phyloP scores from a whole-genome alignment of 2,329 filamentous ascomycete genomes.

The Aspergillus sp. region DNA sequence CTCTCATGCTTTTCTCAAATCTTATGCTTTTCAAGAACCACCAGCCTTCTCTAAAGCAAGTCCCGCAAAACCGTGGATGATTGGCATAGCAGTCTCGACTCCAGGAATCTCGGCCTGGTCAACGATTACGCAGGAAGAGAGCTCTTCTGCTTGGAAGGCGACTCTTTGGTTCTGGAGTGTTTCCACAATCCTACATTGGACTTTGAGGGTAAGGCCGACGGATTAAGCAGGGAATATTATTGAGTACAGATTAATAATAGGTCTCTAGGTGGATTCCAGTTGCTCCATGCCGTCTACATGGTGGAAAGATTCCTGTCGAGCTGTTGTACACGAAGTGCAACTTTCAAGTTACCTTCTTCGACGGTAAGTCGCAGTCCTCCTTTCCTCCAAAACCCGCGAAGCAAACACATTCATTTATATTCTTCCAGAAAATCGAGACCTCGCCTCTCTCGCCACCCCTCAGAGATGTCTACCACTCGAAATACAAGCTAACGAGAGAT shows the following conservation, averaged over 20 bases:
- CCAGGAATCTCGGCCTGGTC: constrained; percentile 8
- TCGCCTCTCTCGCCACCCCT: constrained; percentile 16
- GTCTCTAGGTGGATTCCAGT: constrained; percentile 3
- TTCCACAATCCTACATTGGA: constrained; percentile 6
- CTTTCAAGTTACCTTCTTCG: constrained; percentile 10
- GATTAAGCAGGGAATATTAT: neutral
- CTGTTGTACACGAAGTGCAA: constrained; percentile 5
- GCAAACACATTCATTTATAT: neutral
- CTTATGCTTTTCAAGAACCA: too few relatives aligned
- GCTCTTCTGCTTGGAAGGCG: constrained; percentile 9
- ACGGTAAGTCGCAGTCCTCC: neutral
- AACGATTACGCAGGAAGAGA: constrained; percentile 7
- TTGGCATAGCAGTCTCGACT: constrained; percentile 5
- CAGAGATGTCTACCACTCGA: constrained; percentile 30
- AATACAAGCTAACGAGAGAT: constrained; percentile 55
- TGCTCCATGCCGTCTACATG: constrained; percentile 5
- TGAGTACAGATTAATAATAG: neutral
- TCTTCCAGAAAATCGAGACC: neutral
- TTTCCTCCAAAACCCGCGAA: neutral
- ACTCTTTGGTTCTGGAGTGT: constrained; percentile 9
- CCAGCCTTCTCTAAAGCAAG: neutral
- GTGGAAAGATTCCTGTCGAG: constrained; percentile 6
- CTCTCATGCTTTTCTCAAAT: neutral
- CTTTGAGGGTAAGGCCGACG: neutral
- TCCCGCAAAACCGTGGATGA: neutral